Conservation (phyloP, 352 stramenopile species). For the Globisporangium yorkense region DNA sequence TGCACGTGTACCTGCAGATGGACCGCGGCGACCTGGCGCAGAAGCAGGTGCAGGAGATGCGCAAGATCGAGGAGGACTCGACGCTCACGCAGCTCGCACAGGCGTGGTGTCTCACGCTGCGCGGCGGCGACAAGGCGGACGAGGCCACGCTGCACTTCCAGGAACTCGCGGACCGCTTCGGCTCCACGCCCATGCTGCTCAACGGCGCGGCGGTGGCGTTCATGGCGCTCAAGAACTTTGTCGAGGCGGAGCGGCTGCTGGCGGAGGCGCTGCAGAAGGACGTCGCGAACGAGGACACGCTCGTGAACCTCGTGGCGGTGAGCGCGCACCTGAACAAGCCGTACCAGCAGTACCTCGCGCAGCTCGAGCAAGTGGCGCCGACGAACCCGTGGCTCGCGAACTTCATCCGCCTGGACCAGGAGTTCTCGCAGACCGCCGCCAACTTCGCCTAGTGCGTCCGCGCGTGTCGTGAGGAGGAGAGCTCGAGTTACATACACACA, state of each 20-base stretch:
- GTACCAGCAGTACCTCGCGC: conserved; percentile 64
- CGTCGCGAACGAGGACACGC: conserved; percentile 86
- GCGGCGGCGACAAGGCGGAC: conserved; percentile 75
- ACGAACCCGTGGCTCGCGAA: conserved; percentile 66
- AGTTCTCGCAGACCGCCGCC: conserved; percentile 61
- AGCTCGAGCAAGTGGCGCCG: conserved; percentile 76
- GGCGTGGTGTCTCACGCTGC: conserved; percentile 85
- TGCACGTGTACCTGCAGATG: conserved; percentile 90
- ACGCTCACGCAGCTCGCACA: conserved; percentile 92
- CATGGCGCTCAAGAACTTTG: conserved; percentile 90
- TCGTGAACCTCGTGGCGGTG: conserved; percentile 92
- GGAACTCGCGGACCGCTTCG: conserved; percentile 93
- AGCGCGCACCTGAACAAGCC: conserved; percentile 89
- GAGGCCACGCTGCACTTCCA: conserved; percentile 93
- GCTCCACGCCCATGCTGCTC: conserved; percentile 86
- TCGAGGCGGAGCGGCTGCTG: conserved; percentile 86
- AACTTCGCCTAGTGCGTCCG: conserved; percentile 43
- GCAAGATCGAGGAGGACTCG: conserved; percentile 93
- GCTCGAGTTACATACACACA: not conserved
- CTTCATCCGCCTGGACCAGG: conserved; percentile 57
- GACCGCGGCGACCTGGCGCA: conserved; percentile 92
- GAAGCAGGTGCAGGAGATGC: conserved; percentile 87
- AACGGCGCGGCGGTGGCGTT: conserved; percentile 90
- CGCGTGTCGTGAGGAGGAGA: not conserved
- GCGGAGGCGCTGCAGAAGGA: conserved; percentile 85